Evolutionary conservation across 495 filamentous ascomycete genomes (phyloP).

Genomic region (Penicillium odoratum): DNA sequence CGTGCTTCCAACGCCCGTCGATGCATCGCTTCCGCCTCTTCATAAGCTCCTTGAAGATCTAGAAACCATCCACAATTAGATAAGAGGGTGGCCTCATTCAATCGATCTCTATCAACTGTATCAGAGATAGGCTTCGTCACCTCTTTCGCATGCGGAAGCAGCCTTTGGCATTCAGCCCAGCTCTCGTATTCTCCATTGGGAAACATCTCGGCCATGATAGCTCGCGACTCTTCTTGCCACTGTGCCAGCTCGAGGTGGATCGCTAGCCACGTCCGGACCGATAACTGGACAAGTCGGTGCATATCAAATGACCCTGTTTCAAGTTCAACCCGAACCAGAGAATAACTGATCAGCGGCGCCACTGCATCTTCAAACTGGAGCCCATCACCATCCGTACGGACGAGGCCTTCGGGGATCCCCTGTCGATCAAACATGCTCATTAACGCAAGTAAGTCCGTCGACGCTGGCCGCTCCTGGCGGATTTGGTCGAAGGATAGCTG

Average conservation of each 20-base stretch:
- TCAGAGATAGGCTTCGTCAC: conserved; percentile 14
- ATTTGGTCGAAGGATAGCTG: conserved; percentile 50
- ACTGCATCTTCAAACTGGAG: background rate
- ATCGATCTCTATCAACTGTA: conserved; percentile 9
- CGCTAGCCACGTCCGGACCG: background rate
- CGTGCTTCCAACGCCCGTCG: conserved; percentile 19
- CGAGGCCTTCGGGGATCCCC: conserved; percentile 33
- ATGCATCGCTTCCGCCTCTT: conserved; percentile 28
- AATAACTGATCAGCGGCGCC: background rate
- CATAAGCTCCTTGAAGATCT: conserved; percentile 17
- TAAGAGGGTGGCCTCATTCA: conserved; percentile 7
- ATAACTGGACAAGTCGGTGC: background rate
- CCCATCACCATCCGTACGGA: background rate
- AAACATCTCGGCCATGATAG: conserved; percentile 35
- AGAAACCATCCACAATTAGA: conserved; percentile 12
- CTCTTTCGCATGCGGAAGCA: conserved; percentile 28
- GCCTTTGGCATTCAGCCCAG: conserved; percentile 29
- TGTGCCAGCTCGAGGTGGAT: background rate
- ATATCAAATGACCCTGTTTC: background rate
- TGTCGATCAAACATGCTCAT: conserved; percentile 48
- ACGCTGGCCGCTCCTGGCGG: conserved; percentile 19
- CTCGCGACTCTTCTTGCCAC: conserved; percentile 8
- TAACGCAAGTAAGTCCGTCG: conserved; percentile 37
- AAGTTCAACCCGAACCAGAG: background rate
- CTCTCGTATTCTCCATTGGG: conserved; percentile 33